These are phyloP conservation scores for Hibiscus tridactylites DNA, from an alignment of 345 rosid species.

Conservation along the genomic window DNA sequence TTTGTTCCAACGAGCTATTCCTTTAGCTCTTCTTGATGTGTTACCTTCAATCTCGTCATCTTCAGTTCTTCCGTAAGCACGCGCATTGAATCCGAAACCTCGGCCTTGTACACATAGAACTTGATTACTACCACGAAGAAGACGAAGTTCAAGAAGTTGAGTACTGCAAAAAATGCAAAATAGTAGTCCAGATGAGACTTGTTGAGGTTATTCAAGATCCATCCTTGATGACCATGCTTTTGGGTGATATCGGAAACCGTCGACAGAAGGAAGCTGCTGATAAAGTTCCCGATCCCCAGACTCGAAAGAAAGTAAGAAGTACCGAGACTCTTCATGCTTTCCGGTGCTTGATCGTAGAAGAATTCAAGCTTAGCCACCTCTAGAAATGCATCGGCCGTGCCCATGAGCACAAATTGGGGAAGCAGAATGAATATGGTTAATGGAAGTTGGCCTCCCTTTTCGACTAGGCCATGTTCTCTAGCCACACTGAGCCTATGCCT, in stretches of 20 bases:
- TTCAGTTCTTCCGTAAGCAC: slow-evolving; percentile 46
- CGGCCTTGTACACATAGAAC: slow-evolving; percentile 62
- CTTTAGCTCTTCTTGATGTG: slow-evolving; percentile 12
- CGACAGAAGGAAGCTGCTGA: slow-evolving; percentile 62
- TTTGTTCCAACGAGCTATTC: too few species aligned
- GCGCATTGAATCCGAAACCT: slow-evolving; percentile 47
- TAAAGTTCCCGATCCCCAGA: slow-evolving; percentile 60
- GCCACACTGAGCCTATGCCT: slow-evolving; percentile 50
- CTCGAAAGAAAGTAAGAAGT: slow-evolving; percentile 53
- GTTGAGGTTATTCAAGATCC: slow-evolving; percentile 74
- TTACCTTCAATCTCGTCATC: slow-evolving; percentile 12
- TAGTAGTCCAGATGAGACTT: slow-evolving; percentile 68
- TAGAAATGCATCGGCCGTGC: slow-evolving; percentile 63
- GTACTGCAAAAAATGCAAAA: slow-evolving; percentile 53
- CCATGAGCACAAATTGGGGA: slow-evolving; percentile 79
- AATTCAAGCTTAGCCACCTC: slow-evolving; percentile 78
- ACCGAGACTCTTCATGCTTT: slow-evolving; percentile 87
- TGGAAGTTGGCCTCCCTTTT: slow-evolving; percentile 48
- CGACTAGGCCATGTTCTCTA: slow-evolving; percentile 34
- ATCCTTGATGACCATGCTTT: slow-evolving; percentile 41
- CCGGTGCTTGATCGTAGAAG: slow-evolving; percentile 93
- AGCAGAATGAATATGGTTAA: slow-evolving; percentile 55
- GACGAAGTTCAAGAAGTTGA: slow-evolving; percentile 48
- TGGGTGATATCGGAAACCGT: slow-evolving; percentile 48
- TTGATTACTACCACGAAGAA: slow-evolving; percentile 49